Base-by-base conservation (phyloP, 1,284 basidiomycete species). In the Chiua sp. region DNA sequence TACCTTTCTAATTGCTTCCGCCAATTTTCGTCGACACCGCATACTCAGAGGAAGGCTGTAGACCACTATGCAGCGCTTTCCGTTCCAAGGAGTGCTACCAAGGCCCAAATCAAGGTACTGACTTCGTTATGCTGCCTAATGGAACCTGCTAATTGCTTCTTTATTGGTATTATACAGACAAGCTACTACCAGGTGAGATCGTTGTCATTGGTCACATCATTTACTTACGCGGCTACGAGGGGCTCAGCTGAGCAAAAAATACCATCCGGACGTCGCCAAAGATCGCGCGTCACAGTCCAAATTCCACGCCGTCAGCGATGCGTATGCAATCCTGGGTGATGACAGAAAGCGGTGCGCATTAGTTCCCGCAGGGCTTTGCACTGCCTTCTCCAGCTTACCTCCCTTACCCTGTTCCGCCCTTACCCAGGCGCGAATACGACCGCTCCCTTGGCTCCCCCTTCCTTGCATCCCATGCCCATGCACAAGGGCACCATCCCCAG, bases 221-320 rank as follows among this genome's bases (percentile, higher is more conserved):
- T 30, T 15, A 22, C 47, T 60, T 53, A 57, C 20, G 18, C 39
- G 13, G 15, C 33, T 10, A 32, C 33, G 55, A 63, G 52, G 60
- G 18, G 22, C 11, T 2, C 39, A 84, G 82, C 67, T 85, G 56
- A 84, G 81, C 73, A 84, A 84, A 62, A 63, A 72, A 59, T 77
- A 77, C 55, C 83, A 85, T 60, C 82, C 82, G 1, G 82, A 84
- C 65, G 65, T 81, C 11, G 77, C 77, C 57, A 71, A 75, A 35
- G 80, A 82, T 48, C 70, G 68, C 3, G 56, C 61, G 8, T 77
- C 83, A 4, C 77, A 74, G 60, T 72, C 74, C 56, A 80, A 71
- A 56, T 84, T 83, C 59, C 79, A 80, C 55, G 75, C 72, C 2
- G 76, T 82, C 53, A 83, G 80, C 62, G 81, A 82, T 48, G 82